Evolutionary conservation across 768 basidiomycete genomes (phyloP).

Genomic region (Tricholoma sp.): DNA sequence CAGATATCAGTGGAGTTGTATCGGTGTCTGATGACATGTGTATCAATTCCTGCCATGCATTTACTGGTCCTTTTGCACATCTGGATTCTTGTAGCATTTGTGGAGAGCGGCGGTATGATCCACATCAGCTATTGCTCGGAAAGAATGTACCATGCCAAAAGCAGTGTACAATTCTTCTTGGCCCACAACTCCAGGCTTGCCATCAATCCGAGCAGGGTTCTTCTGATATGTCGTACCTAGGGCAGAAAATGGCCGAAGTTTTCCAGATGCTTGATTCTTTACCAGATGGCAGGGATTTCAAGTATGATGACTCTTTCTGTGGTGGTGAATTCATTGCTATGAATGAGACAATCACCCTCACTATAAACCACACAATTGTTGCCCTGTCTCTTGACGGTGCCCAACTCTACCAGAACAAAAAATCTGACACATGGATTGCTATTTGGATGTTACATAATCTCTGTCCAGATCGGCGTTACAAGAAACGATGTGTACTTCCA

Average conservation of each 20-base stretch:
- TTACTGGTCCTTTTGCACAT: constrained; percentile 17
- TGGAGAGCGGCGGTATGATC: neutral
- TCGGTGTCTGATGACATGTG: constrained; percentile 20
- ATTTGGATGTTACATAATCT: neutral
- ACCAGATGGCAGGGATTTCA: neutral
- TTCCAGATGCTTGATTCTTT: neutral
- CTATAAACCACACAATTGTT: neutral
- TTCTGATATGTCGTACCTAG: neutral
- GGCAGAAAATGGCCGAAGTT: neutral
- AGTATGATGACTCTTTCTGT: constrained; percentile 5
- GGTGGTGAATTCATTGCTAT: constrained; percentile 3
- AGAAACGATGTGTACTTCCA: neutral
- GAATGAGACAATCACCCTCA: neutral
- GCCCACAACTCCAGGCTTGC: neutral
- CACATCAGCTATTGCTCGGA: neutral
- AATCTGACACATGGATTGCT: neutral
- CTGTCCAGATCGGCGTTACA: neutral
- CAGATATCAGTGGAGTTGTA: constrained; percentile 9
- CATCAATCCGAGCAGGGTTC: neutral
- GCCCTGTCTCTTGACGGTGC: constrained; percentile 4
- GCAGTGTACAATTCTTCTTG: constrained; percentile 1
- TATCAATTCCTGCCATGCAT: constrained; percentile 20
- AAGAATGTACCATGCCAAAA: constrained; percentile 2
- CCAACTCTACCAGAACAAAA: constrained; percentile 16
- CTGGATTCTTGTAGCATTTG: constrained; percentile 10